Base-by-base conservation (phyloP, 2,329 filamentous ascomycete genomes). In the Trichoderma cornu-damae region DNA sequence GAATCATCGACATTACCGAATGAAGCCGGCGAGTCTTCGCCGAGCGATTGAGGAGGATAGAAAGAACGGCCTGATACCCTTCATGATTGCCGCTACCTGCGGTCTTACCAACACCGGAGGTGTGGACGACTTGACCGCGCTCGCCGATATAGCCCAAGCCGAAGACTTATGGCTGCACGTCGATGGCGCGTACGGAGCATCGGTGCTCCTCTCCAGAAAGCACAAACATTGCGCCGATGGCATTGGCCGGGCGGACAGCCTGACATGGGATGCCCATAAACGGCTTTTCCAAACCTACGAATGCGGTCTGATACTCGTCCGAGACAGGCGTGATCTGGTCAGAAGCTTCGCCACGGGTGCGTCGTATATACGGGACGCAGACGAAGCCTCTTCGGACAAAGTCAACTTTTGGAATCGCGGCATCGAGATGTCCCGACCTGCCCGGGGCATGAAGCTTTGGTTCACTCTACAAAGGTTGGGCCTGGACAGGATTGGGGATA, bases 211-310 rank as follows among this genome's bases (percentile, higher is more conserved):
- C 3, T 67, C 64, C 1, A 44, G 57, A 1, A 55, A 61, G 1
- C 49, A 63, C 1, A 54, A 57, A 14, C 32, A 57, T 30, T 51
- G 44, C 1, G 61, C 61, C 0, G 32, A 32, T 2, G 63, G 47
- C 1, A 58, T 67, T 18, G 53, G 53, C 4, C 51, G 60, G 22
- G 64, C 62, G 2, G 61, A 67, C 30, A 67, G 65, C 22, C 40
- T 67, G 38, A 65, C 65, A 1, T 67, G 65, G 65, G 65, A 67
- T 3, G 64, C 65, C 1, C 65, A 67, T 47, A 67, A 67, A n/a
- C 67, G 65, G 64, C 61, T 67, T 0, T 67, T 67, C 12, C 65
- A 67, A 24, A 65, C 62, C 0, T 67, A 67, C 44, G 63, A 60
- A 40, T 67, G 65, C 26, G 62, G 65, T 0, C 43, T 67, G 1